Conservation (phyloP, 495 filamentous ascomycete species). For the Neurospora sp. region DNA sequence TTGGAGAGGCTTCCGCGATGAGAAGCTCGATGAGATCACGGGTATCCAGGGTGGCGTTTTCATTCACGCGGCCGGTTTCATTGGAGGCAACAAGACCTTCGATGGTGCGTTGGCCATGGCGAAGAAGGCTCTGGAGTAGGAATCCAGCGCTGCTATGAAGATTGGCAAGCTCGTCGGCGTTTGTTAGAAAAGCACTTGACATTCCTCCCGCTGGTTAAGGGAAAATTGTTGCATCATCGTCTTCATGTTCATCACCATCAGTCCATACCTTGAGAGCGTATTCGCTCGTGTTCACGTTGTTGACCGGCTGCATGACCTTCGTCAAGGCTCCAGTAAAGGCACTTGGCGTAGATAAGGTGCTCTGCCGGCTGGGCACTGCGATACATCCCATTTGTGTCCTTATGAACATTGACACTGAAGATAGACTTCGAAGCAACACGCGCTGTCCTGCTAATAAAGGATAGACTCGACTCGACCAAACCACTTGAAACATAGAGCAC, state of each 20-base stretch:
- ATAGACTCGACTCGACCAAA: background rate
- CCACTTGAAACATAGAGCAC: background rate
- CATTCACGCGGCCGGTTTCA: slow-evolving; percentile 90
- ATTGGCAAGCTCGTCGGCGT: background rate
- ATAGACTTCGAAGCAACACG: background rate
- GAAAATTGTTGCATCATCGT: background rate
- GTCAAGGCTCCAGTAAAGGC: background rate
- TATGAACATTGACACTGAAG: background rate
- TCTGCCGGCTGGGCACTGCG: background rate
- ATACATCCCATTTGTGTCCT: background rate
- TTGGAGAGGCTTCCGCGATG: slow-evolving; percentile 85
- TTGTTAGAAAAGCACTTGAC: background rate
- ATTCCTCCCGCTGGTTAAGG: background rate
- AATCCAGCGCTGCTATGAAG: background rate
- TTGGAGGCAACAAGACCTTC: slow-evolving; percentile 85
- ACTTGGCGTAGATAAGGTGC: background rate
- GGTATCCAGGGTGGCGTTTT: slow-evolving; percentile 77
- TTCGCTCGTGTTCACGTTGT: background rate
- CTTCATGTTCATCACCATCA: background rate
- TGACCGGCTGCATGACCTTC: background rate
- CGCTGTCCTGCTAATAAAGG: background rate
- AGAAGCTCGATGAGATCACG: slow-evolving; percentile 61
- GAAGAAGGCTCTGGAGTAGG: slow-evolving; percentile 44
- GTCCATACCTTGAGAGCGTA: background rate
- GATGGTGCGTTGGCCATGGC: slow-evolving; percentile 89